Evolutionary conservation across 176 grass and related monocot genomes (phyloP), one percentile per base, ranked within the genome.

Genomic region (Eleusine indica): DNA sequence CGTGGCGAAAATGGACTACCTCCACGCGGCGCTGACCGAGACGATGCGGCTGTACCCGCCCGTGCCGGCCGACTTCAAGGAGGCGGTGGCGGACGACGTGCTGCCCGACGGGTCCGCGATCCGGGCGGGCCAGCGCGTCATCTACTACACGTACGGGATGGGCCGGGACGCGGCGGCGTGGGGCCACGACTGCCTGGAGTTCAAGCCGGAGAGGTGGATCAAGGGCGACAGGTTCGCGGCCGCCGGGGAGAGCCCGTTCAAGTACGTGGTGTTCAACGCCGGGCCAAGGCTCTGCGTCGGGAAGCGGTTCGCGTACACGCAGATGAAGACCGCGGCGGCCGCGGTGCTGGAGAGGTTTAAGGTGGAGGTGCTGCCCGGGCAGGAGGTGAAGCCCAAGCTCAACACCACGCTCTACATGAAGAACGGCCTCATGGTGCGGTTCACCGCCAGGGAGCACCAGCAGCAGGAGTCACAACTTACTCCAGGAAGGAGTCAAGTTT

Each of bases 341-440:
- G 85, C 87, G 9, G 80, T 95, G 78, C 69, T 98, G 30, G 44
- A 66, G 38, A 51, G 80, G 82, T 98, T 91, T 80, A 78, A 40
- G 11, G 91, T 98, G 63, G 87, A 84, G 70, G 89, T 90, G 76
- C 72, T 51, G 73, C 84, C 84, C 4, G 82, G 88, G 65, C 96
- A 94, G 76, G 73, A 70, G 89, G 82, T 98, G 29, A 90, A 84
- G 54, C 90, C 92, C 46, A 97, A 97, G 78, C 41, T 94, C 73
- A 92, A 87, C 73, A 94, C 94, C 69, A 97, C 92, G 73, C 85
- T 97, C 37, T 97, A 94, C 86, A 89, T 94, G 84, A 97, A 87
- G 85, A 69, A 85, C 61, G 94, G 92, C 0, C 86, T 97, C 73
- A 85, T 25, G 81, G 94, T 94, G 76, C 82, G 62, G 18, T 91